Evolutionary conservation across 2,329 filamentous ascomycete species (phyloP).

Genomic region (Spiromastix sp.): DNA sequence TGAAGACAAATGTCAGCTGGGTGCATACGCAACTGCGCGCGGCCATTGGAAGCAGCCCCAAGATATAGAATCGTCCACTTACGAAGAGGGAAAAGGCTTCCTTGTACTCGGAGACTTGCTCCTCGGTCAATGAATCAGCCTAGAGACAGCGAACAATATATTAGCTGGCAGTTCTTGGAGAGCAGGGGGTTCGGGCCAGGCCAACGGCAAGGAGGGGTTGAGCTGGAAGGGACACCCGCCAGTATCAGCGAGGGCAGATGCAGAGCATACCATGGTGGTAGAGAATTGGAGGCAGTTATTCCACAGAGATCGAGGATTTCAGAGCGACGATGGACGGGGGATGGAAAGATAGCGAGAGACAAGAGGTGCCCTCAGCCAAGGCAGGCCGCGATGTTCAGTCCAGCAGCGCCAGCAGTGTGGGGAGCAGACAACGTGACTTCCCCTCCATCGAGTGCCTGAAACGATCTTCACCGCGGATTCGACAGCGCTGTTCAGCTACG

Average conservation of each 20-base stretch:
- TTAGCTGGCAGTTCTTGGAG: conserved; percentile 1
- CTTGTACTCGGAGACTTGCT: conserved; percentile 99
- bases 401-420: not conserved
- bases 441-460: no score
- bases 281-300: not conserved
- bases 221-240: not conserved
- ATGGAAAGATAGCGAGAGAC: not conserved
- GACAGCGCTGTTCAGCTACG: no score
- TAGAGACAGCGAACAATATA: conserved; percentile 30
- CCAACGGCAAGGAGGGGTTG: conserved; percentile 1
- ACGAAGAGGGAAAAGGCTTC: conserved; percentile 99
- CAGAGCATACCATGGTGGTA: conserved; percentile 2
- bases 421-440: conserved; percentile 4
- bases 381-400: no score
- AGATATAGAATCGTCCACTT: conserved; percentile 41
- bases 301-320: not conserved
- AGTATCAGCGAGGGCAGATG: not conserved
- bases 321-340: not conserved
- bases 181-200: conserved; percentile 1
- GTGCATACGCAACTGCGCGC: conserved; percentile 3
- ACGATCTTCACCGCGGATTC: no score
- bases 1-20: conserved; percentile 17
- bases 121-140: conserved; percentile 98
- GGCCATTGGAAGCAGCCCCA: conserved; percentile 2
- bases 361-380: not conserved